Evolutionary conservation across 2,329 filamentous ascomycete species (phyloP).

Genomic region (Pseudopyricularia javanii): DNA sequence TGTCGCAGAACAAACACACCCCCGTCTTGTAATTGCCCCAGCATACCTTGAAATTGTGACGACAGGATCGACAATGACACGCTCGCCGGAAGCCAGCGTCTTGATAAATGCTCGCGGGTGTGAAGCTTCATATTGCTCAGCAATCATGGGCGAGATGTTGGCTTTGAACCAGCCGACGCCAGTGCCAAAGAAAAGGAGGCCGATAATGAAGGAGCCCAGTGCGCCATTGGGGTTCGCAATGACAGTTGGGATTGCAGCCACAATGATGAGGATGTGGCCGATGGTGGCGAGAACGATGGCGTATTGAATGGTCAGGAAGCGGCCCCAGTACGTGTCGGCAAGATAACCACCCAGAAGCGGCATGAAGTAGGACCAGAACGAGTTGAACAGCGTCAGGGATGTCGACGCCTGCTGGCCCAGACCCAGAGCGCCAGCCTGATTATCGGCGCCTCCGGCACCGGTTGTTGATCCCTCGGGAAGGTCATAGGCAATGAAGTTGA

Average conservation of each 20-base stretch:
- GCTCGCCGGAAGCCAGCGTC: constrained; percentile 43
- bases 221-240: constrained; percentile 44
- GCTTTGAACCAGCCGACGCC: constrained; percentile 74
- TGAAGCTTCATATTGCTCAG: constrained; percentile 49
- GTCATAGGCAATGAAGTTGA: constrained; percentile 47
- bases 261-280: constrained; percentile 54
- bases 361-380: constrained; percentile 37
- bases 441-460: constrained; percentile 27
- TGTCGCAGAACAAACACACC: no score
- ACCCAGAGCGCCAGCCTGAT: constrained; percentile 39
- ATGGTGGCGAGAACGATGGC: constrained; percentile 53
- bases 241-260: constrained; percentile 50
- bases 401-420: constrained; percentile 44
- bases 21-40: no score
- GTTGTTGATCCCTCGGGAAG: constrained; percentile 41
- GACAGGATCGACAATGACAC: constrained; percentile 58
- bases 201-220: constrained; percentile 57
- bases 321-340: constrained; percentile 60
- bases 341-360: constrained; percentile 28
- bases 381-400: constrained; percentile 38
- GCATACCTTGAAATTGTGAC: constrained; percentile 40
- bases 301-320: constrained; percentile 60
- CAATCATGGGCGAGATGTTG: constrained; percentile 64
- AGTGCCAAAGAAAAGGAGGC: constrained; percentile 37
- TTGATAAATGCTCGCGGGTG: constrained; percentile 45